Percentiles rank a stretch among this genome's conserved stretches.
phyloP scores from a whole-genome alignment of 73 alveolate genomes.

The Paramecium primaurelia region DNA sequence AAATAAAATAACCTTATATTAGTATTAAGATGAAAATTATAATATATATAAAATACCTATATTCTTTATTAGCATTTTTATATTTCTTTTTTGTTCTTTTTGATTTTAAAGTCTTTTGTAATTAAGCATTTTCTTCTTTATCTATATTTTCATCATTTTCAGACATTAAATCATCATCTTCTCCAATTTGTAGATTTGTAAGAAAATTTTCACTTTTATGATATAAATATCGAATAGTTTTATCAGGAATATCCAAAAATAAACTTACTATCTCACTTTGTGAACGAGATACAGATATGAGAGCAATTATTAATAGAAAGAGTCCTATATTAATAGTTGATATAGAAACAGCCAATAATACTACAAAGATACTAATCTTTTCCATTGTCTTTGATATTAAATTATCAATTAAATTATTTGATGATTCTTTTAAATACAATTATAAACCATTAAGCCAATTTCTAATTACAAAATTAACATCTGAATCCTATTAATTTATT shows the following conservation, averaged over 20 bases:
- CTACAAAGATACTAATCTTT: background rate
- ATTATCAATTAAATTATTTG: background rate
- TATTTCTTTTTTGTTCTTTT: constrained; percentile 10
- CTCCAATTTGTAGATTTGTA: constrained; percentile 12
- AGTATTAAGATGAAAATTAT: background rate
- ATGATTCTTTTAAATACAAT: background rate
- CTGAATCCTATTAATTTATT: background rate
- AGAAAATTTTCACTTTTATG: background rate
- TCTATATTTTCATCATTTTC: constrained; percentile 12
- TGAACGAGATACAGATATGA: background rate
- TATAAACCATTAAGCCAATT: background rate
- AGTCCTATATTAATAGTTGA: background rate
- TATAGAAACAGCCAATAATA: background rate
- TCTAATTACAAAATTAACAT: background rate
- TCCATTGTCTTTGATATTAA: background rate
- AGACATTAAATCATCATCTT: constrained; percentile 5
- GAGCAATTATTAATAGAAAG: background rate
- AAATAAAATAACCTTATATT: background rate
- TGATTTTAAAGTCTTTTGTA: background rate
- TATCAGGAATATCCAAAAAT: constrained; percentile 26
- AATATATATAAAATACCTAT: background rate
- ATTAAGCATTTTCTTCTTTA: background rate
- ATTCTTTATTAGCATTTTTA: constrained; percentile 14
- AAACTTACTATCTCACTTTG: background rate
- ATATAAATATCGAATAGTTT: background rate